phyloP scores from a whole-genome alignment of 305 asterid genomes.

The Fraxinus baroniana region DNA sequence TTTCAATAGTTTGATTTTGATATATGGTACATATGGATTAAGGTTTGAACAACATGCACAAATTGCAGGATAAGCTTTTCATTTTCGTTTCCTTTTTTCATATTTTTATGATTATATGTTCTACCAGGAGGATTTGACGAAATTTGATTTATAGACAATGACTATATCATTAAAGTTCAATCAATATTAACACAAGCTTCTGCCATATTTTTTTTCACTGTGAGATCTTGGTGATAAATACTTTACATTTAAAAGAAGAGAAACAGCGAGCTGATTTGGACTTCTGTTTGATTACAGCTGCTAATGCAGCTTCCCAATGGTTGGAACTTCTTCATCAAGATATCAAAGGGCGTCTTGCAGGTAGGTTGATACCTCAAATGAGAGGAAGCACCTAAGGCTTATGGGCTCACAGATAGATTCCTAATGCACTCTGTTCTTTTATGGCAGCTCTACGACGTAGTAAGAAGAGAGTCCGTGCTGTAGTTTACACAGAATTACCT shows the following conservation, averaged over 20 bases:
- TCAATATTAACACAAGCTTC: neutral
- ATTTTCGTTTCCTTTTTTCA: neutral
- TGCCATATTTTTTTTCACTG: neutral
- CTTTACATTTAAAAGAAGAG: neutral
- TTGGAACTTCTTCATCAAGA: slow-evolving; percentile 88
- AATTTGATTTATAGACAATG: neutral
- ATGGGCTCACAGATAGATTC: neutral
- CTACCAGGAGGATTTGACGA: neutral
- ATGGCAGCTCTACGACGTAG: slow-evolving; percentile 78
- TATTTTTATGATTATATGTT: neutral
- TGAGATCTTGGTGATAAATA: neutral
- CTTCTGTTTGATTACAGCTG: slow-evolving; percentile 54
- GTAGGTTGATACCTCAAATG: slow-evolving; percentile 30
- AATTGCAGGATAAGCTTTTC: neutral
- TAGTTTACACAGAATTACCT: slow-evolving; percentile 69
- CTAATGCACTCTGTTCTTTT: slow-evolving; percentile 14
- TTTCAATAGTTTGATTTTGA: neutral
- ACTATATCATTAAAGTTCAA: neutral
- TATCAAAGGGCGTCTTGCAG: slow-evolving; percentile 80
- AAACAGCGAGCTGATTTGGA: slow-evolving; percentile 16
- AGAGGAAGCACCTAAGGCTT: neutral
- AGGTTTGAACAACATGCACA: neutral
- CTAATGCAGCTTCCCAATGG: slow-evolving; percentile 92
- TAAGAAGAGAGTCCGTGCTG: slow-evolving; percentile 76
- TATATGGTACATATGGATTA: neutral